Evolutionary conservation across 305 asterid species (phyloP), one percentile per base, ranked within the genome.

Genomic region (Withania somnifera): DNA sequence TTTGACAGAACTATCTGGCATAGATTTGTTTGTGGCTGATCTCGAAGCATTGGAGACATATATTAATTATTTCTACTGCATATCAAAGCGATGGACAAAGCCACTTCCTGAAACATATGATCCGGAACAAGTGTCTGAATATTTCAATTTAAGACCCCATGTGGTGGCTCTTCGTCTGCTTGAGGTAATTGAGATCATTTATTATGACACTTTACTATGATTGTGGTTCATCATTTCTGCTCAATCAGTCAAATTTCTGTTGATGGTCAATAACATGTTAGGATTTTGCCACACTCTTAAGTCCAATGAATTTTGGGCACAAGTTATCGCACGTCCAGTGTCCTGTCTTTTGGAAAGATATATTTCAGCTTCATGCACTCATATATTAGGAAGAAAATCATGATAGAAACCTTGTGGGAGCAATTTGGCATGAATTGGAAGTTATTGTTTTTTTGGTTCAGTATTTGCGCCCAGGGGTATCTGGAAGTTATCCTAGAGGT

Each of bases 61-160:
- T 86, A 81, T 83, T 83, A 87, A 88, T 79, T 94, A 96, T 86
- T 81, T 87, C 84, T 93, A 94, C 88, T 85, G 84, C 88, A 88
- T 89, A 77, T 86, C 93, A 50, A 88, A 90, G 90, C 91, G 90
- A 94, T 94, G 97, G 97, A 88, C 96, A 54, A 93, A 90, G 90
- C 98, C 99, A 79, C 95, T 96, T 83, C 98, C 99, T 67, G 97
- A 96, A 86, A 84, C 85, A 51, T 96, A 94, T 84, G 94, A 96
- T 84, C 93, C 93, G 10, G 87, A 94, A 69, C 86, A 84, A 87
- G 92, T 93, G 80, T 86, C 90, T 6, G 91, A 88, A 78, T 96
- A 94, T 87, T 96, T 96, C 88, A 85, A 84, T 81, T 87, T 93
- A 93, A 89, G 98, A 90, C 99, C 99, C 58, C 99, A 96, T 84